phyloP scores from a whole-genome alignment of 2,329 filamentous ascomycete genomes.

The Ceratocystis harringtonii region DNA sequence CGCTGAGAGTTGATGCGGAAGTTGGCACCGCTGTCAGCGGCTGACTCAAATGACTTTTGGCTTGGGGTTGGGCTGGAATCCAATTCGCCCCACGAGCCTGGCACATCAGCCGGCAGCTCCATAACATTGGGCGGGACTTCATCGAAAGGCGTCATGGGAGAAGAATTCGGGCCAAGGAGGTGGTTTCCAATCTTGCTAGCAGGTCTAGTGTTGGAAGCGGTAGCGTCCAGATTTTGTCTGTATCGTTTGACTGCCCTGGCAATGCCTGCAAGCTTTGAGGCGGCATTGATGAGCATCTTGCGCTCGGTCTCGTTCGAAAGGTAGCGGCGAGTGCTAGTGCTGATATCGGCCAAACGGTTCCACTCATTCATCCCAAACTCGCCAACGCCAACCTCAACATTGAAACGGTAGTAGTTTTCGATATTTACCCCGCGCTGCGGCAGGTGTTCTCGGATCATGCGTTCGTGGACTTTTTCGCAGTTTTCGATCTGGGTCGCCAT shows the following conservation, averaged over 20 bases:
- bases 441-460: conserved; percentile 69
- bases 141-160: neutral
- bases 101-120: conserved; percentile 43
- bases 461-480: conserved; percentile 78
- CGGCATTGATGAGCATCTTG: conserved; percentile 58
- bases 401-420: conserved; percentile 91
- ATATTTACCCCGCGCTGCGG: conserved; percentile 62
- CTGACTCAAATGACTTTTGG: conserved; percentile 43
- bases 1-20: conserved; percentile 33
- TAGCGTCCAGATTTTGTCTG: neutral
- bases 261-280: conserved; percentile 69
- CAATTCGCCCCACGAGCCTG: conserved; percentile 25
- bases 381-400: conserved; percentile 88
- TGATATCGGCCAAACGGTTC: conserved; percentile 86
- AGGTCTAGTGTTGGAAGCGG: neutral
- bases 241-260: conserved; percentile 53
- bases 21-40: conserved; percentile 32
- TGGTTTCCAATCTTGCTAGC: neutral
- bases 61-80: conserved; percentile 28
- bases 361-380: conserved; percentile 99
- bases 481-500: conserved; percentile 77
- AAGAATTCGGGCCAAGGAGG: conserved; percentile 15
- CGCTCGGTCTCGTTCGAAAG: conserved; percentile 60
- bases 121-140: conserved; percentile 28
- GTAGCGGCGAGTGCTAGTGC: conserved; percentile 77